These are phyloP conservation scores for Arthrinium phaeospermum DNA, from an alignment of 2,329 filamentous ascomycete species.

Conservation along the genomic window DNA sequence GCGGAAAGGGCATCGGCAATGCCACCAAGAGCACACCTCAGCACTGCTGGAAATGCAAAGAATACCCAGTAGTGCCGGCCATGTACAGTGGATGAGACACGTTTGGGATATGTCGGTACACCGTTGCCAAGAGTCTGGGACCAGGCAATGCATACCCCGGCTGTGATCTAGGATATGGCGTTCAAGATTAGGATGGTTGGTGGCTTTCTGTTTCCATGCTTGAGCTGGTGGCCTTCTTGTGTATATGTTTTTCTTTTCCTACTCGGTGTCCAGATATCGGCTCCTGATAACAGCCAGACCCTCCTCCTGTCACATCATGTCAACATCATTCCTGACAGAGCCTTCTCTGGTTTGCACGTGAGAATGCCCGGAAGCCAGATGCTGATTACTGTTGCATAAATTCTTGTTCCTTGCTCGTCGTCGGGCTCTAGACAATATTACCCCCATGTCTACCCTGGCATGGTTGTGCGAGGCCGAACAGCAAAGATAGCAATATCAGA, in stretches of 20 bases:
- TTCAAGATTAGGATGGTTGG: neutral
- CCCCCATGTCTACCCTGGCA: neutral
- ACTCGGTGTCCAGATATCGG: neutral
- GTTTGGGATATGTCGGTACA: neutral
- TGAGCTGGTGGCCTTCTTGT: neutral
- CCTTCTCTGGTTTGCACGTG: neutral
- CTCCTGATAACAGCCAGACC: neutral
- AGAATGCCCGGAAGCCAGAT: too few relatives aligned
- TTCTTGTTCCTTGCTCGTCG: neutral
- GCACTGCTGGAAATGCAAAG: slow-evolving; percentile 47
- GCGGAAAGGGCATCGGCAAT: slow-evolving; percentile 40
- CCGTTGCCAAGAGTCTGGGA: neutral
- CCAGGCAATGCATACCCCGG: neutral
- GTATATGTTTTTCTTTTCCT: neutral
- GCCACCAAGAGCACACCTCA: slow-evolving; percentile 39
- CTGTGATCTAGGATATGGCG: neutral
- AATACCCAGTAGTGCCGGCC: slow-evolving; percentile 24
- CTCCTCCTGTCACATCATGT: neutral
- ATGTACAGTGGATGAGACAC: neutral
- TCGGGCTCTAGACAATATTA: neutral
- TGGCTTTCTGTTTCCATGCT: neutral
- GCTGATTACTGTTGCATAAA: neutral
- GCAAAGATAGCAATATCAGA: neutral
- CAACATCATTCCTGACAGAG: neutral
- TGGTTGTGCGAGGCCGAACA: neutral